Conservation (phyloP, 306 rosid genomes). For the Cucumis cinereus region DNA sequence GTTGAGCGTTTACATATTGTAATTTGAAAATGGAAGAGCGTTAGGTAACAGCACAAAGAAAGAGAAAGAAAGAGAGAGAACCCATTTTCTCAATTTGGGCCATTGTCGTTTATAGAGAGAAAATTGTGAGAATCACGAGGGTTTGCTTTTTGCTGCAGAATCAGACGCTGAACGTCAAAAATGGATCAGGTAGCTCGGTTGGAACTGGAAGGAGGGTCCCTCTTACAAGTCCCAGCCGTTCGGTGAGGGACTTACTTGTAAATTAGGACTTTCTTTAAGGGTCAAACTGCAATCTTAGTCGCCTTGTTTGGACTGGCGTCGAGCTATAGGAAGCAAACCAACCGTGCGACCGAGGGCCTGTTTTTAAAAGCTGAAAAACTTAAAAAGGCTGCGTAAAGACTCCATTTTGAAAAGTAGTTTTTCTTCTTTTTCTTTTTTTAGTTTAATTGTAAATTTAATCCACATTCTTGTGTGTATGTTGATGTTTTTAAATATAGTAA, state of each 20-base stretch:
- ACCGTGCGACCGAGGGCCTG: background rate
- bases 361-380: background rate
- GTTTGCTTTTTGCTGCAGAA: background rate
- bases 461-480: too few species aligned
- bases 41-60: background rate
- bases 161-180: background rate
- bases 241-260: background rate
- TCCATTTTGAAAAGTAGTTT: too few species aligned
- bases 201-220: background rate
- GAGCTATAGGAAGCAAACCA: background rate
- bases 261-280: background rate
- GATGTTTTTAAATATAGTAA: too few species aligned
- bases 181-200: conserved; percentile 1
- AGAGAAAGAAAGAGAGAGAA: background rate
- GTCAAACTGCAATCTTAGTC: background rate
- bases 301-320: background rate
- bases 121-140: conserved; percentile 23
- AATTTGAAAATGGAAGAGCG: background rate
- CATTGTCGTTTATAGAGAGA: conserved; percentile 10
- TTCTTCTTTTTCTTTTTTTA: too few species aligned
- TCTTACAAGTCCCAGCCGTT: background rate
- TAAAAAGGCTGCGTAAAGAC: too few species aligned
- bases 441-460: too few species aligned
- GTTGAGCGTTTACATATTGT: background rate
- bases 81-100: background rate